Base-by-base conservation (phyloP, 768 basidiomycete species). In the Imleria badia region DNA sequence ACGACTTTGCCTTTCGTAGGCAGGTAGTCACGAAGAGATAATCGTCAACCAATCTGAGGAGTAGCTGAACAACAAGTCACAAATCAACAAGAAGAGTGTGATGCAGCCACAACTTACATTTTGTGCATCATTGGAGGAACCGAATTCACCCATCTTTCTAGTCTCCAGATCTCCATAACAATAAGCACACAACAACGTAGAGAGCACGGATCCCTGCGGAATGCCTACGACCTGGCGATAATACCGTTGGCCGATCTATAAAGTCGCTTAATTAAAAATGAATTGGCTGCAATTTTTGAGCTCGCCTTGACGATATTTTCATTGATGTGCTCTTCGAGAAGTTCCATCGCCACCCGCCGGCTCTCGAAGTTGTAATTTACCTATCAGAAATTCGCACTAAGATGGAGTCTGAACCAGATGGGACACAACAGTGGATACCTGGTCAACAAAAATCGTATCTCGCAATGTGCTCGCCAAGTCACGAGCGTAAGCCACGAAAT, bases 181-280 rank as follows among this genome's bases (percentile, higher is more conserved):
- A 71, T 95, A 91, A 1, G 90, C 89, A 68, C 97, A 99, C 2
- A 99, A 74, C n/a, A 98, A 66, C 0, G 89, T 81, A 8, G 94
- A 97, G n/a, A 98, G 73, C n/a, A 94, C 84, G 3, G 95, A 98
- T 20, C 97, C 97, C 70, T 99, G 97, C 1, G 97, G 96, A 22
- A 99, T 99, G 3, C 97, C 97, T 29, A 91, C 82, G n/a, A 80
- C 82, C 70, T 99, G 97, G 13, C 88, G 84, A 66, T 88, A 96
- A 65, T 87, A 92, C 39, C 81, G 72, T n/a, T 73, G 62, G 2
- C 89, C 91, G 48, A 97, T 94, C 93, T 96, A 59, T 20, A 35
- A 41, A 8, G 31, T 13, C 15, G 33, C 23, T 36, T 31, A 36
- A 33, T 56, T 40, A 40, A 36, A 55, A 45, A 59, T 19, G 3